A percentile compares a stretch with the other conserved stretches of the same genome.
Evolutionary conservation across 2,329 filamentous ascomycete genomes (phyloP).

Genomic region (Periconia sp.): DNA sequence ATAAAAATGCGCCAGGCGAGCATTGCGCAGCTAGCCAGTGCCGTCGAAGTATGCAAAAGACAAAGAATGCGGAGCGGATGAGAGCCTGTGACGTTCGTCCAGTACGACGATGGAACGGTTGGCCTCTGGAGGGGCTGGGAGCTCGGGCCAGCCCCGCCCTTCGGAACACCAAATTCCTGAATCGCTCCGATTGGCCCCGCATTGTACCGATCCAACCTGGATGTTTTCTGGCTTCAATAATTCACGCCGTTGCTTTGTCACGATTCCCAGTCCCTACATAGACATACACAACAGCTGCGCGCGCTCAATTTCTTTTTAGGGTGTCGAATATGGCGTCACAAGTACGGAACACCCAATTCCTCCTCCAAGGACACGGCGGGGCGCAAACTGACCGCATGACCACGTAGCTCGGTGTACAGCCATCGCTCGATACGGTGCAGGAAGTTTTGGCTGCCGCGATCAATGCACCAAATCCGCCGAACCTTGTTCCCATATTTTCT

Average conservation of each 20-base stretch:
- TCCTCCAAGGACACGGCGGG: constrained; percentile 4
- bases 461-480: constrained; percentile 66
- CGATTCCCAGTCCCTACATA: not conserved
- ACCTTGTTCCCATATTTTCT: constrained; percentile 81
- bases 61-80: not conserved
- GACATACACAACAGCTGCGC: too few species aligned
- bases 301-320: too few species aligned
- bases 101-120: constrained; percentile 4
- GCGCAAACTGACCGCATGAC: constrained; percentile 38
- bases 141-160: not conserved
- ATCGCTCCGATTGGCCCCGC: constrained; percentile 6
- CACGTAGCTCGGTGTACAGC: constrained; percentile 57
- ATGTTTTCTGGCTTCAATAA: constrained; percentile 6
- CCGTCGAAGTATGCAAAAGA: too few species aligned
- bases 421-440: constrained; percentile 66
- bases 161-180: not conserved
- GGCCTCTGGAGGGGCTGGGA: constrained; percentile 7
- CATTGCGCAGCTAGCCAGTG: too few species aligned
- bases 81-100: not conserved
- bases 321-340: constrained; percentile 30
- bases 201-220: not conserved
- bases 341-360: constrained; percentile 19
- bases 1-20: not conserved
- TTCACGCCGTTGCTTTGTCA: not conserved
- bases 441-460: constrained; percentile 61